A percentile compares a stretch with the other conserved stretches of the same genome.
These are phyloP conservation scores for Hypoxylon sp. DNA, from an alignment of 2,329 filamentous ascomycete species.

Conservation along the genomic window DNA sequence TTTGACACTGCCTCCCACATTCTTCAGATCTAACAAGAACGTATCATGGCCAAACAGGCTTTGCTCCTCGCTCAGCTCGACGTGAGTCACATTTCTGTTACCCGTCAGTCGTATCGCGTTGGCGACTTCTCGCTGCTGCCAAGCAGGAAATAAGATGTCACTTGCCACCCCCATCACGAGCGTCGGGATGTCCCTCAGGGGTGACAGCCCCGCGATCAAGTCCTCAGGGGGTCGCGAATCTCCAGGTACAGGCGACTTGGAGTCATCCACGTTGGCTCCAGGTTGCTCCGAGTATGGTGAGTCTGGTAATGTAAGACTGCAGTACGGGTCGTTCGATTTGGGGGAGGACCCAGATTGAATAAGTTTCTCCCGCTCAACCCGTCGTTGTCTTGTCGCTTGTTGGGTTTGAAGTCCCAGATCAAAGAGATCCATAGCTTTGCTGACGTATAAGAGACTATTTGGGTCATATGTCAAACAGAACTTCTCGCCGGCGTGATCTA, in stretches of 20 bases:
- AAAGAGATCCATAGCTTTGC: slow-evolving; percentile 99
- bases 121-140: slow-evolving; percentile 96
- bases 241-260: slow-evolving; percentile 50
- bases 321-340: slow-evolving; percentile 63
- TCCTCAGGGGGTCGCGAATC: slow-evolving; percentile 76
- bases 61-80: slow-evolving; percentile 93
- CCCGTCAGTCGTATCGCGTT: slow-evolving; percentile 82
- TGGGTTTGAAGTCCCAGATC: slow-evolving; percentile 84
- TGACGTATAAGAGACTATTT: slow-evolving; percentile 95
- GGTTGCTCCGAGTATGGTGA: slow-evolving; percentile 87
- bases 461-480: slow-evolving; percentile 97
- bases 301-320: slow-evolving; percentile 85
- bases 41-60: slow-evolving; percentile 97
- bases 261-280: slow-evolving; percentile 53
- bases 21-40: slow-evolving; percentile 90
- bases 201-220: slow-evolving; percentile 78
- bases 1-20: slow-evolving; percentile 86
- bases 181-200: slow-evolving; percentile 80
- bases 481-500: slow-evolving; percentile 98
- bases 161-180: slow-evolving; percentile 94
- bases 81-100: slow-evolving; percentile 84
- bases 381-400: slow-evolving; percentile 69
- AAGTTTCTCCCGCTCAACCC: slow-evolving; percentile 70
- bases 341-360: slow-evolving; percentile 62
- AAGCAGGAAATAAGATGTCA: slow-evolving; percentile 96